Evolutionary conservation across 495 filamentous ascomycete genomes (phyloP), one percentile per base, ranked within the genome.

Genomic region (Bathelium albidoporum): DNA sequence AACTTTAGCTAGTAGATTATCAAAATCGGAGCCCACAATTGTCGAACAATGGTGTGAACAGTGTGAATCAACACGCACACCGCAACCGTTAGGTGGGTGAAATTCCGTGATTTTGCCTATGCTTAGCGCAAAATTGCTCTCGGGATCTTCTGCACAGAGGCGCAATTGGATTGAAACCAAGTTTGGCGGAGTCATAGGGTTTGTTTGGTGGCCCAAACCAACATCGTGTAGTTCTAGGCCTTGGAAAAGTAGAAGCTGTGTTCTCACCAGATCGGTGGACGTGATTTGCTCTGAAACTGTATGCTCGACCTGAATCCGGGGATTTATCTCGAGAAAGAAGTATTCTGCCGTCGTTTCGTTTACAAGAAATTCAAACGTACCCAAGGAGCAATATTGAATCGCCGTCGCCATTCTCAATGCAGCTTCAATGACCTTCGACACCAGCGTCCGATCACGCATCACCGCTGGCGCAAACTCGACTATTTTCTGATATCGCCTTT

Each of bases 1-100:
- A n/a, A 86, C 73, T 64, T 87, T 87, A 12, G 82, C 83, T 0
- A 87, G 66, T 0, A 87, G 72, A 52, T 80, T 83, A 67, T 87
- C 84, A 62, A 83, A 87, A 32, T 85, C 78, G 0, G 82, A 72
- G 11, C 80, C 79, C 2, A 87, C 74, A 5, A 81, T 63, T 14
- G 78, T 67, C 0, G 76, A 59, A 12, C 74, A 74, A 24, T 71
- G 71, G 53, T 71, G 65, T 24, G 76, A 63, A 26, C 85, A 71
- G 62, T 83, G 75, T 3, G 78, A 84, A 62, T 86, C 84, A 1
- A 85, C 73, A 31, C 84, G 75, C 22, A 85, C 74, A 2, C 83
- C 83, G 64, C 83, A 74, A 7, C 83, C 84, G 26, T 72, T 74
- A 0, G 84, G 84, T 12, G 85, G 77, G 12, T 64, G 65, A 52